Conservation (phyloP, 306 rosid genomes). For the Nissolia schottii region DNA sequence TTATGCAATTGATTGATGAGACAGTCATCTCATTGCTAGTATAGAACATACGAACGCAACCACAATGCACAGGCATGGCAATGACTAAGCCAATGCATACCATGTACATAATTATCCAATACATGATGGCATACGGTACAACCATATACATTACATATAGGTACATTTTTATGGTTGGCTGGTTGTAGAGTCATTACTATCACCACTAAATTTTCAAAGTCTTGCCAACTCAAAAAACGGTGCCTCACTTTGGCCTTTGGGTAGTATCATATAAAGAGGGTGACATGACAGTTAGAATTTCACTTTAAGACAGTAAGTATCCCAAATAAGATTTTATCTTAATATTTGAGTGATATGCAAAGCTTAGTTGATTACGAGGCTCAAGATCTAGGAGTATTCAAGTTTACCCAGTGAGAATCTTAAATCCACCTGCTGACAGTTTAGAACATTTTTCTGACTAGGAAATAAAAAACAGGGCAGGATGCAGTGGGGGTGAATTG, state of each 20-base stretch:
- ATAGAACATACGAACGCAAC: neutral
- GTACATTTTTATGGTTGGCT: too few species aligned
- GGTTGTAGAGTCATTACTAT: neutral
- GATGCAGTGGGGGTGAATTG: neutral
- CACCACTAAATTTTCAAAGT: neutral
- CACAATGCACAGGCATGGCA: neutral
- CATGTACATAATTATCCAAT: neutral
- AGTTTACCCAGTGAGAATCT: neutral
- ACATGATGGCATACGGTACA: neutral
- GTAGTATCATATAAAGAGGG: too few species aligned
- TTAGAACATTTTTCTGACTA: neutral
- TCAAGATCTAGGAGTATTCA: neutral
- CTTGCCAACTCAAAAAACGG: neutral
- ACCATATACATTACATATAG: neutral
- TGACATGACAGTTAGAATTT: too few species aligned
- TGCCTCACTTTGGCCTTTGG: neutral
- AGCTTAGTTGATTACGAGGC: neutral
- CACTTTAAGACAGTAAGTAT: neutral
- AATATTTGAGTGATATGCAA: neutral
- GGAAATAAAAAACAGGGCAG: neutral
- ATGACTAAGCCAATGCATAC: neutral
- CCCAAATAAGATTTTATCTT: neutral
- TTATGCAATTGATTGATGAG: neutral
- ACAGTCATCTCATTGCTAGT: neutral
- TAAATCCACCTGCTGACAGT: neutral